These are phyloP conservation scores for Chamaenerion angustifolium DNA, from an alignment of 345 rosid genomes.

Conservation along the genomic window DNA sequence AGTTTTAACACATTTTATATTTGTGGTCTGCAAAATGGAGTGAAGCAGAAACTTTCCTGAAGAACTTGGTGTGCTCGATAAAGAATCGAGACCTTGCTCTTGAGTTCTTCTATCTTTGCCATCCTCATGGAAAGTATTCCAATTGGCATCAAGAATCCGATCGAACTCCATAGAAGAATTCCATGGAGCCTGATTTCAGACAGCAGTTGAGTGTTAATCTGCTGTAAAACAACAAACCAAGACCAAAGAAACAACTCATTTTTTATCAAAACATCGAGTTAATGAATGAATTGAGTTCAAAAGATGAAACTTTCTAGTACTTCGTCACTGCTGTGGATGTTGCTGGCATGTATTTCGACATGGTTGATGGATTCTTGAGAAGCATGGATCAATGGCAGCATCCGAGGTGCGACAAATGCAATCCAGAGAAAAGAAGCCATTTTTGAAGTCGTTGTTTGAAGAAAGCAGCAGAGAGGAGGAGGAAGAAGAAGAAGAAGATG, in stretches of 20 bases:
- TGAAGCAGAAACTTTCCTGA: constrained; percentile 37
- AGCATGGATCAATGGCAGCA: no score
- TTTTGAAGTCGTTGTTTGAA: no score
- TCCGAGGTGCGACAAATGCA: no score
- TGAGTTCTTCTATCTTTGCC: constrained; percentile 44
- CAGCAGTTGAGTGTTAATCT: constrained; percentile 40
- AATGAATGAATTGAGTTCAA: background rate
- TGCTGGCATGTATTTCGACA: no score
- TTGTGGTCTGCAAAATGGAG: background rate
- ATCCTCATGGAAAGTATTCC: constrained; percentile 61
- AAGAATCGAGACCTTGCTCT: constrained; percentile 35
- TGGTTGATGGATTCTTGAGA: no score
- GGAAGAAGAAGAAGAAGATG: no score
- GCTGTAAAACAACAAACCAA: background rate
- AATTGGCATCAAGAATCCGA: constrained; percentile 73
- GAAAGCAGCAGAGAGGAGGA: no score
- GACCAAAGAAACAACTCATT: background rate
- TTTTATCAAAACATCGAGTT: background rate
- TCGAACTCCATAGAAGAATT: constrained; percentile 71
- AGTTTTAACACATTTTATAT: background rate
- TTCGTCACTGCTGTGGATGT: no score
- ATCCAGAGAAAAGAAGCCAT: no score
- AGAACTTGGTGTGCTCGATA: constrained; percentile 53
- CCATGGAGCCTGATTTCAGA: constrained; percentile 59
- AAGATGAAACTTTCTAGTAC: no score